Evolutionary conservation across 768 basidiomycete genomes (phyloP), one percentile per base, ranked within the genome.

Genomic region (Amanita thiersii): DNA sequence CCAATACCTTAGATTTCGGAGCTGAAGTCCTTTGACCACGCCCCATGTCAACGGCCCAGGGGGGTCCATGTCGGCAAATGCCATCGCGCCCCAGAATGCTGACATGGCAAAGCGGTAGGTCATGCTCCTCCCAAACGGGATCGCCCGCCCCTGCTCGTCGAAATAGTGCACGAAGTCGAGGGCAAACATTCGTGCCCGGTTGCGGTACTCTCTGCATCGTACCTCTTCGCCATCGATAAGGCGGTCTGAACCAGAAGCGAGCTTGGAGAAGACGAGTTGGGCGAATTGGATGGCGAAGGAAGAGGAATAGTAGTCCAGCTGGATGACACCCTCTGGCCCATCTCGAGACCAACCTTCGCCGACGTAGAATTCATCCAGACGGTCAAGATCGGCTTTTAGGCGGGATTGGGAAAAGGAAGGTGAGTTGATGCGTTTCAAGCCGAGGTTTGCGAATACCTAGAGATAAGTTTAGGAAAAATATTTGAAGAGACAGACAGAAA

Each of bases 31-130:
- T 56, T 83, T 86, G 46, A 86, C 61, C 35, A 75, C 75, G 3
- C 84, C 83, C 81, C 81, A 86, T 1, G 74, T 80, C 25, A 86
- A 61, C 2, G 83, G 83, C 0, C 77, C 75, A 20, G 81, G 79
- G 18, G 75, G 74, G 10, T 77, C 73, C 18, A 82, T 69, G 50
- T 82, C 76, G 2, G 83, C 82, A 50, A 82, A 81, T 1, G 81
- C 81, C 24, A 85, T 54, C 3, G 81, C 81, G 8, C 80, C 78
- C 75, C 83, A 86, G 58, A 85, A 84, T 4, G 83, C 77, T 10
- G 82, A 77, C 81, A 83, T 79, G n/a, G 84, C 84, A 53, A 82
- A 85, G 32, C 86, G 73, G 53, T 86, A 86, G 3, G 79, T 80
- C 64, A 86, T 68, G 47, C 81, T 83, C 38, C 85, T 62, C 5